phyloP scores from a whole-genome alignment of 2,329 filamentous ascomycete species.

The Penicillium sp. region DNA sequence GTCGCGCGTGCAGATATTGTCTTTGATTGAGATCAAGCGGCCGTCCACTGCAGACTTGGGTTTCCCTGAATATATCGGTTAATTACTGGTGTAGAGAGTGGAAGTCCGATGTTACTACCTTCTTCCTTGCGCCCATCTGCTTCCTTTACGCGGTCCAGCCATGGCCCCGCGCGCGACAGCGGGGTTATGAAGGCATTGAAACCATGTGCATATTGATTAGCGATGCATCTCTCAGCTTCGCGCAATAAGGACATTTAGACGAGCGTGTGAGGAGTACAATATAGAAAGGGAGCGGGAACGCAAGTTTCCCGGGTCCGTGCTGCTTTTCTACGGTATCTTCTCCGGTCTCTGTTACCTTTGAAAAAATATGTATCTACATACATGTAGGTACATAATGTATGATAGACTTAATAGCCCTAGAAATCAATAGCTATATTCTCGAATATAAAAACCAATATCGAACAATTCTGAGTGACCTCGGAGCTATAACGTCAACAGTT shows the following conservation, averaged over 20 bases:
- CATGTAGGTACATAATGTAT: neutral
- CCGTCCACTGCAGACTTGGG: conserved; percentile 43
- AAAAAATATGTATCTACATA: neutral
- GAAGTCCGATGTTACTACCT: conserved; percentile 25
- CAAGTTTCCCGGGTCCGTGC: conserved; percentile 17
- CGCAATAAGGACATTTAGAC: conserved; percentile 45
- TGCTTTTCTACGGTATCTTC: neutral
- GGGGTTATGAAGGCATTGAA: conserved; percentile 45
- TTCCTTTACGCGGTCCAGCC: conserved; percentile 36
- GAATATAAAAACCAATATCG: neutral
- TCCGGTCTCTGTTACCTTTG: neutral
- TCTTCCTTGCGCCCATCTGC: conserved; percentile 36
- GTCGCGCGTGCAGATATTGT: conserved; percentile 67
- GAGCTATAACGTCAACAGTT: conserved; percentile 1
- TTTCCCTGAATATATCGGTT: conserved; percentile 25
- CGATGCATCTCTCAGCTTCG: conserved; percentile 44
- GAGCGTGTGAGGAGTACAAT: neutral
- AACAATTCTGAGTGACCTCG: neutral
- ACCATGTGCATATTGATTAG: conserved; percentile 37
- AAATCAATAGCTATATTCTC: neutral
- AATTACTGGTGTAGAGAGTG: neutral
- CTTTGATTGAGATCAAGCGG: conserved; percentile 64
- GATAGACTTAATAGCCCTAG: neutral
- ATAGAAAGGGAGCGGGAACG: conserved; percentile 8
- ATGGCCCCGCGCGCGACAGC: conserved; percentile 32